Conservation (phyloP, 371 early-diverging fungal genomes). For the Mortierella sp. region DNA sequence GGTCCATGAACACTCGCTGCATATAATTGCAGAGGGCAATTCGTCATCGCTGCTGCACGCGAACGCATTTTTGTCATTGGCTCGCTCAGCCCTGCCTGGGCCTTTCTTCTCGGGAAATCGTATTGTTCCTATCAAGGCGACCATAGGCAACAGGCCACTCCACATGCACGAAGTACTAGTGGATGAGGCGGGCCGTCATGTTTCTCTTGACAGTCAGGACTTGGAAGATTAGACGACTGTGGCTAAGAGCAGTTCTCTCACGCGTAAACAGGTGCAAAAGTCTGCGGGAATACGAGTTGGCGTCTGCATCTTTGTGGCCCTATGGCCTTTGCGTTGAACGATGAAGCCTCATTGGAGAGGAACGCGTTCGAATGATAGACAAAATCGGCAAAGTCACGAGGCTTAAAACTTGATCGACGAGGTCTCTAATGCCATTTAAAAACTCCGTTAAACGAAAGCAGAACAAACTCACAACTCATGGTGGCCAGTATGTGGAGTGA, state of each 20-base stretch:
- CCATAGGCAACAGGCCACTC: constrained; percentile 3
- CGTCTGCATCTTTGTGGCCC: constrained; percentile 54
- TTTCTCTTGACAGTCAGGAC: constrained; percentile 66
- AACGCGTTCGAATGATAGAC: constrained; percentile 64
- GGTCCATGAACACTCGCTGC: too few species aligned
- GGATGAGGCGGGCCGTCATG: constrained; percentile 62
- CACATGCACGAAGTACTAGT: constrained; percentile 4
- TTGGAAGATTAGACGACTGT: constrained; percentile 64
- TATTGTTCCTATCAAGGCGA: constrained; percentile 9
- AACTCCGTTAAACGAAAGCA: constrained; percentile 77
- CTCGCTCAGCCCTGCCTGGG: too few species aligned
- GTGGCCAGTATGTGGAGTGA: constrained; percentile 60
- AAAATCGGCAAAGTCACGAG: constrained; percentile 60
- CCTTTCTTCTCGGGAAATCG: too few species aligned
- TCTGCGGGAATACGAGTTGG: constrained; percentile 59
- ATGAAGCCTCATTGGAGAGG: constrained; percentile 63
- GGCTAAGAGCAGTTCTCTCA: constrained; percentile 60
- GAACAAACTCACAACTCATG: constrained; percentile 68
- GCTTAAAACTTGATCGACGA: constrained; percentile 64
- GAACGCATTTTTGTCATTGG: too few species aligned
- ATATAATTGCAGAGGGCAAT: constrained; percentile 3
- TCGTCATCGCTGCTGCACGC: constrained; percentile 35
- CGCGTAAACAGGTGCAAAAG: constrained; percentile 63
- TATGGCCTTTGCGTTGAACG: constrained; percentile 67
- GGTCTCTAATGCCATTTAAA: constrained; percentile 70